phyloP scores from a whole-genome alignment of 768 basidiomycete species.

The Xerocomellus dryophilus region DNA sequence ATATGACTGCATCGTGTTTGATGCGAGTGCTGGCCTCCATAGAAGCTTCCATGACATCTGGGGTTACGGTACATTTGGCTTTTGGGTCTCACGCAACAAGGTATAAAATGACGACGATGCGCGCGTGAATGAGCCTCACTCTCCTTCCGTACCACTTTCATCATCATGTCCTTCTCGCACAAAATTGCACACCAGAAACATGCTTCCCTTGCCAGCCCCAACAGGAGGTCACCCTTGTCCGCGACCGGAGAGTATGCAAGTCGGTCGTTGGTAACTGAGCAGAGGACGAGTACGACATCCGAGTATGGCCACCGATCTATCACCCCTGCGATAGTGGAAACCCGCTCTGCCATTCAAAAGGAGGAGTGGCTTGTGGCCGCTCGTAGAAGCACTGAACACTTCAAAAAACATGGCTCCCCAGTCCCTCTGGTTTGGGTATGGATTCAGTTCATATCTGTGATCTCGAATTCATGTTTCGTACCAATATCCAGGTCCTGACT shows the following conservation, averaged over 20 bases:
- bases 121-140: background rate
- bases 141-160: background rate
- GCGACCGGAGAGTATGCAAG: conserved; percentile 6
- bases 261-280: conserved; percentile 5
- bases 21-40: background rate
- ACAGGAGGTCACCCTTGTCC: conserved; percentile 12
- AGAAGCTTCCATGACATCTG: background rate
- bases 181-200: conserved; percentile 7
- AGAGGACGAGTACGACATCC: conserved; percentile 17
- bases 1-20: conserved; percentile 22
- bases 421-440: conserved; percentile 35
- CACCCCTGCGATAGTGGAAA: conserved; percentile 12
- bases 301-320: conserved; percentile 16
- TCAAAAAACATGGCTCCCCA: conserved; percentile 27
- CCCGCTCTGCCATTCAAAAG: conserved; percentile 20
- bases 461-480: background rate
- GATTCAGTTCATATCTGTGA: background rate
- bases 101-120: conserved; percentile 15
- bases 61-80: background rate
- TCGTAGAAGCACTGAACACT: conserved; percentile 29
- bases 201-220: conserved; percentile 1
- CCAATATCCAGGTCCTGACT: conserved; percentile 21
- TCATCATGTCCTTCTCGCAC: conserved; percentile 21
- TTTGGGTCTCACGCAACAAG: background rate
- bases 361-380: conserved; percentile 31